Conservation (phyloP, 192 early-diverging fungal species). For the Cladochytrium replicatum region DNA sequence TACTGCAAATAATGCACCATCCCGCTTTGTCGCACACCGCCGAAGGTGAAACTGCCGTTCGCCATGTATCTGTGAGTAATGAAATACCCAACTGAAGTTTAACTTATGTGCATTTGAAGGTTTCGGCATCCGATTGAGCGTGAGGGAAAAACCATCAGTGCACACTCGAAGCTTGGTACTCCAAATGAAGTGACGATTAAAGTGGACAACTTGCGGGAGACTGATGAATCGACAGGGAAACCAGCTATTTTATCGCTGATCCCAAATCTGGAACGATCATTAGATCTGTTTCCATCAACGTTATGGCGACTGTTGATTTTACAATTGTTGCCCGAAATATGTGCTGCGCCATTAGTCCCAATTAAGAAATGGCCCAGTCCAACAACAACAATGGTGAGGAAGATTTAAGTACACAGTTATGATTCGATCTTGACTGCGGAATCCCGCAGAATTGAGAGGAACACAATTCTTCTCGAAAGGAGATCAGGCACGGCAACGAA, state of each 20-base stretch:
- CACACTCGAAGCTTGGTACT: slow-evolving; percentile 74
- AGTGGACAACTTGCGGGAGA: slow-evolving; percentile 14
- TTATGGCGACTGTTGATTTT: slow-evolving; percentile 29
- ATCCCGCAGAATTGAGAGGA: too few relatives aligned
- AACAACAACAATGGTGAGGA: too few relatives aligned
- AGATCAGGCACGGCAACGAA: too few relatives aligned
- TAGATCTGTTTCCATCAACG: slow-evolving; percentile 83
- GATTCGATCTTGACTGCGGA: too few relatives aligned
- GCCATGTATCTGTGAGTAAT: slow-evolving; percentile 58
- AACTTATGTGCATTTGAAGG: slow-evolving; percentile 12
- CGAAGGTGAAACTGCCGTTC: slow-evolving; percentile 58
- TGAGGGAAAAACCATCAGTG: slow-evolving; percentile 78
- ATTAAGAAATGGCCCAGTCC: too few relatives aligned
- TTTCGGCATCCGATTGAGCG: slow-evolving; percentile 72
- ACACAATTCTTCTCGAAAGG: too few relatives aligned
- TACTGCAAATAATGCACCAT: slow-evolving; percentile 65
- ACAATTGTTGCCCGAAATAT: neutral
- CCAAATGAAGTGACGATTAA: slow-evolving; percentile 55
- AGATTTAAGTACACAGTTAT: too few relatives aligned
- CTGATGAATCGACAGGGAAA: slow-evolving; percentile 25
- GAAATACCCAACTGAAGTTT: neutral
- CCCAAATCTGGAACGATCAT: slow-evolving; percentile 51
- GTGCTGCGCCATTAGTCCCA: too few relatives aligned
- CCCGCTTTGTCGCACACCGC: slow-evolving; percentile 44
- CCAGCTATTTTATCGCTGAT: slow-evolving; percentile 49